These are phyloP conservation scores for sunflower (Helianthus annuus) DNA, from an alignment of 129 eudicot species.

Conservation along the genomic window DNA sequence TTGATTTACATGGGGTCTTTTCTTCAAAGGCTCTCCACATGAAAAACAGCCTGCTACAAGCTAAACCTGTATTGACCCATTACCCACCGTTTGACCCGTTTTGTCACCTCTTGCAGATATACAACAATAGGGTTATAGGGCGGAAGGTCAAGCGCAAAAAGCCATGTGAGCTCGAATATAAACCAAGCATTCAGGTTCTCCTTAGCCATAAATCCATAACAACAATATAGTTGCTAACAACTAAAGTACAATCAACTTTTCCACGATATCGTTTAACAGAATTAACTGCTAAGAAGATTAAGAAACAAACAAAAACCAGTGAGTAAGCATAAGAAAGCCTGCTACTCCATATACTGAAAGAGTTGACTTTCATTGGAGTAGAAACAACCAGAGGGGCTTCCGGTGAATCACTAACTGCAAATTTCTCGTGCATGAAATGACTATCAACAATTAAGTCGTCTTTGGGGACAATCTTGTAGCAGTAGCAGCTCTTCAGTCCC, in stretches of 20 bases:
- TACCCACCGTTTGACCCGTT: not conserved
- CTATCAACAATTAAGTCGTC: conserved; percentile 90
- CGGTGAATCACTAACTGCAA: conserved; percentile 83
- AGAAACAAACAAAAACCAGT: conserved; percentile 7
- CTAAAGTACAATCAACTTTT: conserved; percentile 26
- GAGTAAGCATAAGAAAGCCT: conserved; percentile 52
- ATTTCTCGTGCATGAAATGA: conserved; percentile 91
- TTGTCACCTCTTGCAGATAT: conserved; percentile 3
- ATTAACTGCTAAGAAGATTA: conserved; percentile 11
- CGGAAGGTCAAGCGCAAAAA: conserved; percentile 95
- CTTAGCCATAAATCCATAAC: conserved; percentile 26
- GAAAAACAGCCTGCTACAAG: not conserved
- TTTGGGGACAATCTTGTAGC: conserved; percentile 86
- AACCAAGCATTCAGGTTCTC: conserved; percentile 38
- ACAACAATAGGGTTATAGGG: conserved; percentile 72
- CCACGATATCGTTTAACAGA: conserved; percentile 4
- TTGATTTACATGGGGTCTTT: no score
- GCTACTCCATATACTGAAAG: conserved; percentile 83
- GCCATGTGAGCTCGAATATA: conserved; percentile 71
- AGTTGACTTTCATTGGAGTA: conserved; percentile 88
- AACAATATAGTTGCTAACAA: conserved; percentile 29
- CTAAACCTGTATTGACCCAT: not conserved
- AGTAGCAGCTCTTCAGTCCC: conserved; percentile 91
- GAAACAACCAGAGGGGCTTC: conserved; percentile 98
- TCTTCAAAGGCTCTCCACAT: no score